phyloP scores from a whole-genome alignment of 108 stramenopile genomes.

The Pelagomonas calceolata region DNA sequence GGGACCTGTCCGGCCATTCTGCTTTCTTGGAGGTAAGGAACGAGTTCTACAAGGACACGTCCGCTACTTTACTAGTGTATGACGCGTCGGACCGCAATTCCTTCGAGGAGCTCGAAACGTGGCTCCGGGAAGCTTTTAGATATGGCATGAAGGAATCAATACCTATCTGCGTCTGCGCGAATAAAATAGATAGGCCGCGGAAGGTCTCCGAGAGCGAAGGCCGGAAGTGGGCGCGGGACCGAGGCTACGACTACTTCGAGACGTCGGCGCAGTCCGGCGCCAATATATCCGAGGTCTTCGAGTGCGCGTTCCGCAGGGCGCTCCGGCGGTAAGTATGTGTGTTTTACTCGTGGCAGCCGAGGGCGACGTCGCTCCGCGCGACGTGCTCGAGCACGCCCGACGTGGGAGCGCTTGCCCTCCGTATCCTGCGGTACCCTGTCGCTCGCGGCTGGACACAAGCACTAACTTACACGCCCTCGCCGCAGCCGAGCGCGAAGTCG shows the following conservation, averaged over 20 bases:
- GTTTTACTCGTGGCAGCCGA: too few relatives aligned
- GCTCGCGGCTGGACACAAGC: too few relatives aligned
- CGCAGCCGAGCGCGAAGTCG: too few relatives aligned
- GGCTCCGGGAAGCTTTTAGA: slow-evolving; percentile 43
- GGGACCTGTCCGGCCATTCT: slow-evolving; percentile 44
- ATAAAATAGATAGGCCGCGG: slow-evolving; percentile 44
- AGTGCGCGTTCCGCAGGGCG: slow-evolving; percentile 26
- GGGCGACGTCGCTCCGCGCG: too few relatives aligned
- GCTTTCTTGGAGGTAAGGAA: slow-evolving; percentile 66
- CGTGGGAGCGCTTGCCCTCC: too few relatives aligned
- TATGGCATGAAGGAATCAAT: slow-evolving; percentile 37
- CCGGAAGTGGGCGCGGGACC: slow-evolving; percentile 35
- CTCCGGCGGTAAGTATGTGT: too few relatives aligned
- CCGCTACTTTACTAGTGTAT: slow-evolving; percentile 50
- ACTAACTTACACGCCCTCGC: too few relatives aligned
- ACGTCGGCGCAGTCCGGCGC: slow-evolving; percentile 51
- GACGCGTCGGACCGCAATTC: slow-evolving; percentile 41
- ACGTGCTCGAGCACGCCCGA: too few relatives aligned
- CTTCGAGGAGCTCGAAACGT: slow-evolving; percentile 47
- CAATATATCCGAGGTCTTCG: slow-evolving; percentile 48
- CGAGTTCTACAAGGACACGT: slow-evolving; percentile 65
- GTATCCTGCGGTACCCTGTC: too few relatives aligned
- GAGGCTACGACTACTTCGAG: slow-evolving; percentile 51
- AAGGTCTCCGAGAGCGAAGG: slow-evolving; percentile 41
- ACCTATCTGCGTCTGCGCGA: slow-evolving; percentile 49